Evolutionary conservation across 768 basidiomycete species (phyloP).

Genomic region (Phlebiopsis gigantea): DNA sequence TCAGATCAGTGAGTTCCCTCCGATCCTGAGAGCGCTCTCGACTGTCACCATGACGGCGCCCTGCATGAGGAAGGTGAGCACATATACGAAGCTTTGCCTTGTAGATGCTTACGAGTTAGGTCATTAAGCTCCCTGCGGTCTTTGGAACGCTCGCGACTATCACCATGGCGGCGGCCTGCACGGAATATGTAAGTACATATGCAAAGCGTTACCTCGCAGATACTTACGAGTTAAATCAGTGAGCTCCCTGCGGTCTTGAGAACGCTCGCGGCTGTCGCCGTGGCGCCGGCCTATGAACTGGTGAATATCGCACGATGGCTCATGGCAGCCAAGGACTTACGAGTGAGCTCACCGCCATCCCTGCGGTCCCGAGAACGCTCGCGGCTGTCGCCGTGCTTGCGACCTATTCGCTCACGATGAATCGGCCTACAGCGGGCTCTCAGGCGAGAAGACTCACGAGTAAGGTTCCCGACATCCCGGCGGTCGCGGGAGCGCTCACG

Average conservation of each 20-base stretch:
- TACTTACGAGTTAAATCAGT: neutral
- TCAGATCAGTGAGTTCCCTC: neutral
- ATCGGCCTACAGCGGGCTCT: too few relatives aligned
- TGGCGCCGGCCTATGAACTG: neutral
- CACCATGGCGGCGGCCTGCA: neutral
- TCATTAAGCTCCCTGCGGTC: neutral
- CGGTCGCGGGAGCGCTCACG: neutral
- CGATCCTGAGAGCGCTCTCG: neutral
- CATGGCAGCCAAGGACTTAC: too few relatives aligned
- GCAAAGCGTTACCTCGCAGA: neutral
- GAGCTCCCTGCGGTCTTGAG: neutral
- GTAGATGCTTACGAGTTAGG: neutral
- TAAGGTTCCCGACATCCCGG: neutral
- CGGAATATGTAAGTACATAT: too few relatives aligned
- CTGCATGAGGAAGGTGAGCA: neutral
- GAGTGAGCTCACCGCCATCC: neutral
- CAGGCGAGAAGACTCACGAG: neutral
- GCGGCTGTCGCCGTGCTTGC: neutral
- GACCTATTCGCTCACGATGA: neutral
- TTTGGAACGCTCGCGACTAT: neutral
- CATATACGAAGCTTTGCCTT: neutral
- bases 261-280: neutral
- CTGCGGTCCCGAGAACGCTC: neutral
- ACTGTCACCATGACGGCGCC: constrained; percentile 1
- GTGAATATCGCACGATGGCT: too few relatives aligned